Base-by-base conservation (phyloP, 139 green algal genomes). In the Chlorella sp. region DNA sequence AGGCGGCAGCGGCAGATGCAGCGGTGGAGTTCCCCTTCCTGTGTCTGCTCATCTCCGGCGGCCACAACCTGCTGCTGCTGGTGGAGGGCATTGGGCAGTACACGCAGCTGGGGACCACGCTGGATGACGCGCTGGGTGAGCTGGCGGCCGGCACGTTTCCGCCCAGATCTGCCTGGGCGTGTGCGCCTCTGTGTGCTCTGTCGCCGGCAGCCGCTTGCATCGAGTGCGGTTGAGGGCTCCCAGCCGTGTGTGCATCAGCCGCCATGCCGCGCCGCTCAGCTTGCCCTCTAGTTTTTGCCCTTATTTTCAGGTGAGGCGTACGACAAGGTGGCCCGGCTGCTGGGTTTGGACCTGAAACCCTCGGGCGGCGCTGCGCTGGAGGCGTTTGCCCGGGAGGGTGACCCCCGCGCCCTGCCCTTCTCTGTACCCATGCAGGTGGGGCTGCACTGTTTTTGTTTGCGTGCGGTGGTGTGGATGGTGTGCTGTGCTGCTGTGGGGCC, bases 311-410 rank as follows among this genome's bases (percentile, higher is more conserved):
- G 94, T 2, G 95, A 98, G 90, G 96, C 97, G 26, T 99, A 97
- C 87, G 97, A 99, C 90, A 99, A 99, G 89, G 93, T 97, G 19
- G 97, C 97, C 0, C 92, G 97, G 3, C 83, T 99, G 84, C 88
- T 99, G 70, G 95, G 93, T 0, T 88, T 99, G 20, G 90, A 96
- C 16, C 82, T 97, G 28, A 80, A 72, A 30, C 95, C 95, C n/a
- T 93, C 89, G 43, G 94, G 94, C 6, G 96, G 94, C 11, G 94
- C 96, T 17, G 96, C 93, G 13, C 75, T 98, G 69, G 96, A 98
- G 90, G 83, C 78, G 2, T 76, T 96, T 32, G 96, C 96, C 0
- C 36, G 34, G 41, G 54, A 89, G 26, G 96, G 96, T 0, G 90
- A 98, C 87, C 84, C 94, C 4, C 22, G 74, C 34, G 84, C 80